Evolutionary conservation across 495 filamentous ascomycete species (phyloP), one percentile per base, ranked within the genome.

Genomic region (Platismatia glauca): DNA sequence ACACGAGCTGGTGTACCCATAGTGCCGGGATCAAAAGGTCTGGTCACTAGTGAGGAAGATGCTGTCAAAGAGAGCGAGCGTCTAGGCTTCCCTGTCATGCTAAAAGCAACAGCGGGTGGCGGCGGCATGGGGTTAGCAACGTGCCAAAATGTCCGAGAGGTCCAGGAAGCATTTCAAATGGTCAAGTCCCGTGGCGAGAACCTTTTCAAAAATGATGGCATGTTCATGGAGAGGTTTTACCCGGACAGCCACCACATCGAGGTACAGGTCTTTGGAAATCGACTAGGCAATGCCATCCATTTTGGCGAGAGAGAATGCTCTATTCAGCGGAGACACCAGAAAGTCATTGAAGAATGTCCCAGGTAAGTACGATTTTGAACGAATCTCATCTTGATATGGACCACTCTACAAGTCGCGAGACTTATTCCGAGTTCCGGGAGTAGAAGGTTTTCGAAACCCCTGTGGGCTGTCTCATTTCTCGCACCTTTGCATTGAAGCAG

Each of bases 21-120:
- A 34, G 77, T 83, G 2, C 80, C 81, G 20, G 81, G 81, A 3
- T 77, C 78, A 0, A 67, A 76, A 48, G 77, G 81, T 15, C 67
- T 84, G 7, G 71, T 81, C 5, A 70, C 68, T 11, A 74, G 63
- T 43, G 79, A 80, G 46, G 73, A 80, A 9, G 77, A 77, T 37
- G 80, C 79, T 15, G 67, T 78, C 2, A 62, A 66, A 8, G 72
- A 74, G 27, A 73, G 77, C 20, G 69, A 75, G 52, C 64, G 70
- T 22, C 67, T 85, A 53, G 79, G 80, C 4, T 84, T 77, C 66
- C 82, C 82, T 29, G 76, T 82, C 22, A 83, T 84, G 76, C 71
- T 84, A 11, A 84, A 85, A 71, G 79, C 79, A 16, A 83, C 81
- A 4, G 81, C 75, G 56, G 82, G 82, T 20, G 82, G 82, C 37